Evolutionary conservation across 2,329 filamentous ascomycete species (phyloP), one percentile per base, ranked within the genome.

Genomic region (Xylariaceae sp.): DNA sequence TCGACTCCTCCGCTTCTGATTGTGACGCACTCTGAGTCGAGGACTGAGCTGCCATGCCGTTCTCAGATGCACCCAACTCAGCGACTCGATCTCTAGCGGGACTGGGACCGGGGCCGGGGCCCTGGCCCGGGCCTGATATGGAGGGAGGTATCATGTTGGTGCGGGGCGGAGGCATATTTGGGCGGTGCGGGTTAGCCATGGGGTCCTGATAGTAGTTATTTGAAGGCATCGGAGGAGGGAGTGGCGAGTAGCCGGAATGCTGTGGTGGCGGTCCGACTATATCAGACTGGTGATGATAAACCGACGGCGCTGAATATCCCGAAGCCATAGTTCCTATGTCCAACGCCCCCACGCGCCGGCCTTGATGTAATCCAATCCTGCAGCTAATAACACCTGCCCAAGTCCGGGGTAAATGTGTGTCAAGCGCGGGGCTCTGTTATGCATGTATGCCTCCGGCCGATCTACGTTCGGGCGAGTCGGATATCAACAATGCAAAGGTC

Each of bases 151-250:
- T 62, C 62, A 65, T 65, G 51, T 62, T 65, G 41, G 63, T 54
- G 53, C 65, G 62, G n/a, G 65, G 64, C 44, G 65, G 65, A 48
- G 65, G 64, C 62, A 67, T 66, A 26, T 65, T 65, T 37, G 63
- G 55, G 32, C 64, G 63, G 53, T 67, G 65, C 37, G 63, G 61
- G 45, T 65, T 65, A 39, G 61, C 53, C 55, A 66, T 65, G 47
- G 63, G 54, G 49, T 67, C 64, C 57, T 66, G 64, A 47, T 66
- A 67, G 34, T 65, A 65, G 16, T 54, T 53, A 40, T 58, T 65
- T 37, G 59, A 63, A 30, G 65, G 61, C 64, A 67, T 65, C 21
- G 63, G 64, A 53, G 64, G 65, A 36, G 65, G 65, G 1, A 66
- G 62, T 21, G 64, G 64, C 51, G 62, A 61, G 45, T 67, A 67